Percentiles rank a stretch among this genome's conserved stretches.
These are phyloP conservation scores for Fusarium protoensiforme DNA, from an alignment of 2,329 filamentous ascomycete genomes.

Conservation along the genomic window DNA sequence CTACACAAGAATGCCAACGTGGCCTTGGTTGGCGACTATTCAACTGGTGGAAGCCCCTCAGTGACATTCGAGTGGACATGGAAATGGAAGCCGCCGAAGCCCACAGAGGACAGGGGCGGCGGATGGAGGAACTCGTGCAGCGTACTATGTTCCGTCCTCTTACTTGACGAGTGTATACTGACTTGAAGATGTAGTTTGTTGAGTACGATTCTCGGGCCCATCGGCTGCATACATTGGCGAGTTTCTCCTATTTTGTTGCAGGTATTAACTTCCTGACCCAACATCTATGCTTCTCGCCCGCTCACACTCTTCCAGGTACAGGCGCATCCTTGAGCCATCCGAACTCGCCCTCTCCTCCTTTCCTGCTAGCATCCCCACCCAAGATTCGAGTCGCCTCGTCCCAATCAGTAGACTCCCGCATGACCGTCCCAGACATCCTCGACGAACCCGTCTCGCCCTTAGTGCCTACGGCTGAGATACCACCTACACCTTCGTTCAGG, in stretches of 20 bases:
- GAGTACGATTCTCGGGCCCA: constrained; percentile 97
- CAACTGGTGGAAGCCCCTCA: constrained; percentile 83
- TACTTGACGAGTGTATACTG: constrained; percentile 29
- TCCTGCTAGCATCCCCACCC: constrained; percentile 78
- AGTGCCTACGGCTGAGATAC: constrained; percentile 52
- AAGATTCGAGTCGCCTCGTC: constrained; percentile 86
- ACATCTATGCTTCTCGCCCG: not conserved
- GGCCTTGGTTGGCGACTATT: constrained; percentile 91
- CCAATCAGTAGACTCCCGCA: constrained; percentile 85
- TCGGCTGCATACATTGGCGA: constrained; percentile 85
- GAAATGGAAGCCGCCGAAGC: constrained; percentile 94
- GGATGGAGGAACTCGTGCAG: constrained; percentile 98
- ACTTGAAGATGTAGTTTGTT: constrained; percentile 73
- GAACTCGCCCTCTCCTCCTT: constrained; percentile 75
- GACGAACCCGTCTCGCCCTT: constrained; percentile 70
- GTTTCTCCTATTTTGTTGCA: constrained; percentile 95
- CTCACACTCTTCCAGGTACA: constrained; percentile 53
- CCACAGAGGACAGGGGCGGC: constrained; percentile 81
- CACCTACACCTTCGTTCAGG: constrained; percentile 38
- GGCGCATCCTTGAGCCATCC: constrained; percentile 64
- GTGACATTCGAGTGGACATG: constrained; percentile 95
- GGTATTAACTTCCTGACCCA: constrained; percentile 59
- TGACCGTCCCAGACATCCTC: constrained; percentile 74
- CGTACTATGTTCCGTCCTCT: constrained; percentile 58
- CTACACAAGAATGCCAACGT: constrained; percentile 98